Evolutionary conservation across 2,329 filamentous ascomycete species (phyloP), one percentile per base, ranked within the genome.

Genomic region (Ceratocystis papillata): DNA sequence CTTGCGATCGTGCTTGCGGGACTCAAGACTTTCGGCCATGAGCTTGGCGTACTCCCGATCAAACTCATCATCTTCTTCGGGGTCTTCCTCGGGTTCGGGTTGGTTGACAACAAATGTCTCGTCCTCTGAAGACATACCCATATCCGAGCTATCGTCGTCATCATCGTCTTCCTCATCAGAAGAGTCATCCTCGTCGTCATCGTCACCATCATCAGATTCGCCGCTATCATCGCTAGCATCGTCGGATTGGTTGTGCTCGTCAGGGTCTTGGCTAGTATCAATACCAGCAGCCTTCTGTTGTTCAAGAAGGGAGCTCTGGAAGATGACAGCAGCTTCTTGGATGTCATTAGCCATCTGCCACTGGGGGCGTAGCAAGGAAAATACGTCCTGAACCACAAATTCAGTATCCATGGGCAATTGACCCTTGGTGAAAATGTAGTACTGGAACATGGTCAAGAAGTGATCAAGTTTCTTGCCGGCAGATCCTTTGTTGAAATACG

Each of bases 391-490:
- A 5, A 99, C 84, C 59, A 96, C 86, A 74, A 99, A 99, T 67
- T 99, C 94, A 60, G 97, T 89, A 70, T 99, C 94, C 90, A 99
- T 95, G 0, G 95, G 94, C 48, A 96, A 77, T 0, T 88, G 81
- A 22, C 93, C 86, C 76, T 99, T 99, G 22, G 89, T 91, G 72
- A 88, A 86, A 70, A 97, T 87, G 76, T 99, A 99, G 75, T 96
- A 97, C 83, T 89, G 92, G 72, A 99, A 90, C 76, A 97, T 97
- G 0, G 88, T 93, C 68, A 99, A 79, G 76, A 97, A 99, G 75
- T 96, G 97, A 73, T 99, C 94, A 8, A 99, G 82, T 77, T 97
- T 99, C 80, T 97, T 97, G 75, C 92, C 95, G 1, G 92, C 89
- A 55, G 88, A 86, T 6, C 95, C 94, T 71, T 93, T 88, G 75